Evolutionary conservation across 495 filamentous ascomycete genomes (phyloP), one percentile per base, ranked within the genome.

Genomic region (Penicillium manginii): DNA sequence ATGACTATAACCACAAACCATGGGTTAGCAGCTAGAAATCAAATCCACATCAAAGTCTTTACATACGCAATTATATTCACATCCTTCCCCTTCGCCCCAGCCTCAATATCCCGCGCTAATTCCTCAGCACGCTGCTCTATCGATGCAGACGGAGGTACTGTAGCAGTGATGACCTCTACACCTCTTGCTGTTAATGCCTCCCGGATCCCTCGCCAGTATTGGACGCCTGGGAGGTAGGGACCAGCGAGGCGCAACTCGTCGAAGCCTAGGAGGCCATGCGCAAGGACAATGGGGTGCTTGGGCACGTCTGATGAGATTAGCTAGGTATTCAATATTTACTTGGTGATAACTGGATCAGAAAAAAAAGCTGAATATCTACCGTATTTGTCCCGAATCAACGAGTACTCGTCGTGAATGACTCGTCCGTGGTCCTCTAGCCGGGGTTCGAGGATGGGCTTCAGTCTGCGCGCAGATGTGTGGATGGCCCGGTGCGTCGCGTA

Each of bases 241-340:
- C 91, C 89, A 9, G 85, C 88, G 5, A 96, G 73, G 31, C 80
- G 86, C 49, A 97, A 76, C 70, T 96, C 88, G 56, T 92, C 87
- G 72, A 98, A 98, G 35, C 93, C 93, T 37, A 98, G 77, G 31
- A 98, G 81, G 40, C 93, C 93, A 77, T 98, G 93, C 8, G 92
- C 91, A 7, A 96, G 86, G 40, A 94, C 86, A 35, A 96, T 83
- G 11, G 89, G 89, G 63, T 92, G 64, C 68, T 87, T 86, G 14
- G 88, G 86, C 2, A 82, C 77, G 62, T 76, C 84, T 88, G 12
- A 9, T 37, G 45, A 21, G 2, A 14, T 15, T 21, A 54, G 17
- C n/a, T 19, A 17, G 22, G 14, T n/a, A 32, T 32, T 33, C n/a
- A 2, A 0, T 2, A 1, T 50, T 35, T 11, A 10, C 1, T 49